Conservation (phyloP, 345 rosid genomes). For the Leavenworthia alabamica region DNA sequence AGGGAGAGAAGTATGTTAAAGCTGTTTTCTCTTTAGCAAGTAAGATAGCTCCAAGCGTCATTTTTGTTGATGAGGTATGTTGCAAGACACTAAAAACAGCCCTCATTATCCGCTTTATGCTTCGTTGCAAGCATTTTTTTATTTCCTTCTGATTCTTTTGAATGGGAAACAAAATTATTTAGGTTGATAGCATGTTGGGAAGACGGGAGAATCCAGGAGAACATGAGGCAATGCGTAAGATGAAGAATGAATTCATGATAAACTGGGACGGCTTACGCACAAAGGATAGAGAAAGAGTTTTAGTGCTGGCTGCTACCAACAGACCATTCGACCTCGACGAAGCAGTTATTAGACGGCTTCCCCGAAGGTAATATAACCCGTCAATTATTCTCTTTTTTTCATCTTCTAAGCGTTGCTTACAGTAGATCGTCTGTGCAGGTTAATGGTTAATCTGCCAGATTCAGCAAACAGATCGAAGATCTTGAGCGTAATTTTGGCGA, state of each 20-base stretch:
- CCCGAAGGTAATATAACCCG: conserved; percentile 56
- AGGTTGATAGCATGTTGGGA: conserved; percentile 99
- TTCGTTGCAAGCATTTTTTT: neutral
- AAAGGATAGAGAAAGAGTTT: conserved; percentile 88
- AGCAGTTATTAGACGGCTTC: conserved; percentile 95
- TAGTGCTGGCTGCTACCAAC: conserved; percentile 92
- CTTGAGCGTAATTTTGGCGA: conserved; percentile 68
- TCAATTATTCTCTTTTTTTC: neutral
- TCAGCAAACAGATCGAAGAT: conserved; percentile 73
- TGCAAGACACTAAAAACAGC: neutral
- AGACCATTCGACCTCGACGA: conserved; percentile 97
- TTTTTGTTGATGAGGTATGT: conserved; percentile 94
- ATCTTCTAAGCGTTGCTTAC: neutral
- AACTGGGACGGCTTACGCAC: conserved; percentile 97
- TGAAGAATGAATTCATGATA: conserved; percentile 99
- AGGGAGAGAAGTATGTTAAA: conserved; percentile 96
- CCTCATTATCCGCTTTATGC: neutral
- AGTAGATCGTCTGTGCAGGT: conserved; percentile 37
- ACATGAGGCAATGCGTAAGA: conserved; percentile 97
- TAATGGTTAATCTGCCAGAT: conserved; percentile 95
- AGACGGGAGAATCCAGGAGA: conserved; percentile 97
- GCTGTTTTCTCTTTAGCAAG: conserved; percentile 98
- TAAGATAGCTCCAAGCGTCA: conserved; percentile 93
- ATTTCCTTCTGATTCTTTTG: neutral
- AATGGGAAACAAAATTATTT: neutral